Conservation (phyloP, 306 rosid species). For the Carpinus viminea region DNA sequence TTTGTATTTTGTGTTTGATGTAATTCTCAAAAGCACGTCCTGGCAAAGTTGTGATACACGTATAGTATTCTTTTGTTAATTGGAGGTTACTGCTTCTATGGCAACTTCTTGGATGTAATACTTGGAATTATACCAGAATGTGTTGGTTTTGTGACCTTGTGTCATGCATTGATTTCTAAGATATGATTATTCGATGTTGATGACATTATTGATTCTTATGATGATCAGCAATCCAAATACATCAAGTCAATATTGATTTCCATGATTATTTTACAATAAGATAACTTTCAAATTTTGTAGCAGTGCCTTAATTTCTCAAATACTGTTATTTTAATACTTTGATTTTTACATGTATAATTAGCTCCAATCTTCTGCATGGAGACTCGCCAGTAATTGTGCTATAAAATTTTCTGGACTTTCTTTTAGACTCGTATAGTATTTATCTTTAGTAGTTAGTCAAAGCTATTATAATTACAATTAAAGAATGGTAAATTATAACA, state of each 20-base stretch:
- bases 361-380: conserved; percentile 6
- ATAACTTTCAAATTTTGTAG: neutral
- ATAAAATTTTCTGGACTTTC: neutral
- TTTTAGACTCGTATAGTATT: neutral
- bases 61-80: conserved; percentile 10
- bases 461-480: neutral
- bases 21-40: conserved; percentile 27
- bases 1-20: conserved; percentile 13
- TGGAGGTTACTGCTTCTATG: conserved; percentile 23
- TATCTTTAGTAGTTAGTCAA: neutral
- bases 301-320: neutral
- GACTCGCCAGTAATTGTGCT: conserved; percentile 14
- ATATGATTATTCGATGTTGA: neutral
- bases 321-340: too few relatives aligned
- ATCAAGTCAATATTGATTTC: conserved; percentile 2
- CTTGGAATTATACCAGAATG: conserved; percentile 23
- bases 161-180: conserved; percentile 2
- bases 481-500: neutral
- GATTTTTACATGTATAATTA: neutral
- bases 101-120: conserved; percentile 19
- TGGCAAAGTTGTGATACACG: conserved; percentile 17
- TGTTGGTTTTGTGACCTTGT: conserved; percentile 13
- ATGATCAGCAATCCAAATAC: conserved; percentile 12
- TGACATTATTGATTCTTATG: conserved; percentile 8
- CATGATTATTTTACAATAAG: neutral